Conservation (phyloP, 2,329 filamentous ascomycete genomes). For the Sporothrix curviconia region DNA sequence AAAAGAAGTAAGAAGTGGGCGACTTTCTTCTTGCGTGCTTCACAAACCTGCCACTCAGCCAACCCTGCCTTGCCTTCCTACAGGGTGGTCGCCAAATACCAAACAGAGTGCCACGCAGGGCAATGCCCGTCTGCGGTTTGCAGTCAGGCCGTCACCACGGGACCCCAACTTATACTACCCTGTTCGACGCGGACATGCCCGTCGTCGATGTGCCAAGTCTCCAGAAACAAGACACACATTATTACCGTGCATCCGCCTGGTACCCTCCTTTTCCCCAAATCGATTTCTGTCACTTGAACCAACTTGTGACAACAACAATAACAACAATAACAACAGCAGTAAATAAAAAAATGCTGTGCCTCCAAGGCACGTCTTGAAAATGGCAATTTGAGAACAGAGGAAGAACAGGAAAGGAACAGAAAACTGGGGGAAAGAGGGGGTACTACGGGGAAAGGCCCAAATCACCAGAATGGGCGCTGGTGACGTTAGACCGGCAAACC, state of each 20-base stretch:
- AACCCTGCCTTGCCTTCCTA: not conserved
- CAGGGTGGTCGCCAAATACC: not conserved
- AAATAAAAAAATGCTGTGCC: too few species aligned
- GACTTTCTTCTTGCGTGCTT: too few species aligned
- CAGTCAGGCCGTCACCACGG: too few species aligned
- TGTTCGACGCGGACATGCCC: conserved; percentile 1
- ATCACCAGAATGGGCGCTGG: not conserved
- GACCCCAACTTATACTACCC: too few species aligned
- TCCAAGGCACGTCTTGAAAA: not conserved
- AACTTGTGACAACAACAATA: too few species aligned
- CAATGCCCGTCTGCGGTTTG: too few species aligned
- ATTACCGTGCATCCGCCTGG: too few species aligned
- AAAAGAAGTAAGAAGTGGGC: not conserved
- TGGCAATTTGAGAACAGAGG: conserved; percentile 1
- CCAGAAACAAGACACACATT: not conserved
- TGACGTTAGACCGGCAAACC: not conserved
- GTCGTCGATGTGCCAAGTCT: not conserved
- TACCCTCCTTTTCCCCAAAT: too few species aligned
- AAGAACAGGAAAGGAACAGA: not conserved
- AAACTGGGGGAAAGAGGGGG: conserved; percentile 14
- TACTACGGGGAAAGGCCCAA: conserved; percentile 1
- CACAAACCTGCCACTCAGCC: not conserved
- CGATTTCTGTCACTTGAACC: too few species aligned
- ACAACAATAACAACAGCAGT: too few species aligned
- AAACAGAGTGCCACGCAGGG: not conserved